Conservation (phyloP, 2,329 filamentous ascomycete genomes). For the Scorias spongiosa region DNA sequence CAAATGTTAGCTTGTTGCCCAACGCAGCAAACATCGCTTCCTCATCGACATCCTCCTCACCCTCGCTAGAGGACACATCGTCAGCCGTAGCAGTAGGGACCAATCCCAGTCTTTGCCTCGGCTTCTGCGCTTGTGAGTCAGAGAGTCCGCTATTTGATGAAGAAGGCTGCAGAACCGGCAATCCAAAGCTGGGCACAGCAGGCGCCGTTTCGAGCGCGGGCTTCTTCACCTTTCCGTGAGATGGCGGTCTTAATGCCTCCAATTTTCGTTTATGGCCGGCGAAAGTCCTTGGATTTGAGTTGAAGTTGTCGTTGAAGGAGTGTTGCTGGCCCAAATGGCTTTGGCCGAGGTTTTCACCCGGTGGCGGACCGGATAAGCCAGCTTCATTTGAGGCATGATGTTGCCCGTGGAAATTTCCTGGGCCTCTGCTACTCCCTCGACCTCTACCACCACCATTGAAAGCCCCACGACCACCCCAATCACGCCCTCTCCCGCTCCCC, state of each 20-base stretch:
- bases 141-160: constrained; percentile 1
- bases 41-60: constrained; percentile 56
- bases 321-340: no score
- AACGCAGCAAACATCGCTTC: constrained; percentile 34
- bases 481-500: constrained; percentile 12
- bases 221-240: constrained; percentile 4
- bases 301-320: no score
- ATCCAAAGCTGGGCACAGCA: constrained; percentile 18
- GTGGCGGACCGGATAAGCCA: no score
- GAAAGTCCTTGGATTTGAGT: neutral
- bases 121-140: neutral
- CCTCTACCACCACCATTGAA: constrained; percentile 11
- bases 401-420: constrained; percentile 1
- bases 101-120: neutral
- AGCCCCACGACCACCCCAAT: constrained; percentile 9
- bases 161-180: constrained; percentile 6
- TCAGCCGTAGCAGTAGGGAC: constrained; percentile 1
- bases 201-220: constrained; percentile 13
- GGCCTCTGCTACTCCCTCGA: constrained; percentile 15
- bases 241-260: constrained; percentile 12
- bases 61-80: constrained; percentile 19
- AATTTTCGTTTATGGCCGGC: constrained; percentile 21
- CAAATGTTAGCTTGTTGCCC: constrained; percentile 27
- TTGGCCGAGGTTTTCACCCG: no score
- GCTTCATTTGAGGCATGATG: neutral